Percentiles rank a stretch among this genome's conserved stretches.
phyloP scores from a whole-genome alignment of 2,329 filamentous ascomycete species.

The Monilinia aucupariae region DNA sequence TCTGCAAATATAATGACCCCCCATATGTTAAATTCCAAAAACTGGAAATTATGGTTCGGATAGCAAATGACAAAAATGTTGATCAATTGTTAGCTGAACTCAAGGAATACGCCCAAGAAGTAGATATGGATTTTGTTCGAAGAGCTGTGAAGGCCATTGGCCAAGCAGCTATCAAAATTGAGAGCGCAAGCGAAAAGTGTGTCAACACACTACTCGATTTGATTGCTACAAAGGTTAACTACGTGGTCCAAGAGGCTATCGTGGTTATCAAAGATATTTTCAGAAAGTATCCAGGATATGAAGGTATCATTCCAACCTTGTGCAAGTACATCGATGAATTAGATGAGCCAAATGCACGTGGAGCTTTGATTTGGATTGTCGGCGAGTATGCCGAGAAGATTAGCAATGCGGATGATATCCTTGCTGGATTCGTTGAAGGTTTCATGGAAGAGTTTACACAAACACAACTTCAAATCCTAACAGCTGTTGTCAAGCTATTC shows the following conservation, averaged over 20 bases:
- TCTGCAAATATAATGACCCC: constrained; percentile 99
- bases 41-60: constrained; percentile 97
- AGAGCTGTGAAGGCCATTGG: constrained; percentile 93
- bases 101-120: constrained; percentile 95
- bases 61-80: constrained; percentile 94
- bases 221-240: constrained; percentile 97
- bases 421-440: constrained; percentile 83
- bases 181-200: constrained; percentile 88
- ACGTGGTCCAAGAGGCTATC: constrained; percentile 95
- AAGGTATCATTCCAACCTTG: constrained; percentile 93
- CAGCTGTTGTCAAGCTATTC: constrained; percentile 95
- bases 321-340: constrained; percentile 96
- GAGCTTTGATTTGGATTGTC: constrained; percentile 95
- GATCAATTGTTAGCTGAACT: constrained; percentile 90
- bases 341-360: constrained; percentile 87
- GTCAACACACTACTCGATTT: constrained; percentile 90
- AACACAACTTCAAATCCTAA: constrained; percentile 97
- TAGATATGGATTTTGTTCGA: constrained; percentile 98
- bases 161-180: constrained; percentile 98
- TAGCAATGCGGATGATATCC: constrained; percentile 92
- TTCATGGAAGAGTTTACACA: constrained; percentile 97
- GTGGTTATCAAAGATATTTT: constrained; percentile 99
- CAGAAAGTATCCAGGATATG: constrained; percentile 94
- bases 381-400: constrained; percentile 99
- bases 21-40: constrained; percentile 97